phyloP scores from a whole-genome alignment of 805 yeast genomes.

The Kazachstania martiniae region DNA sequence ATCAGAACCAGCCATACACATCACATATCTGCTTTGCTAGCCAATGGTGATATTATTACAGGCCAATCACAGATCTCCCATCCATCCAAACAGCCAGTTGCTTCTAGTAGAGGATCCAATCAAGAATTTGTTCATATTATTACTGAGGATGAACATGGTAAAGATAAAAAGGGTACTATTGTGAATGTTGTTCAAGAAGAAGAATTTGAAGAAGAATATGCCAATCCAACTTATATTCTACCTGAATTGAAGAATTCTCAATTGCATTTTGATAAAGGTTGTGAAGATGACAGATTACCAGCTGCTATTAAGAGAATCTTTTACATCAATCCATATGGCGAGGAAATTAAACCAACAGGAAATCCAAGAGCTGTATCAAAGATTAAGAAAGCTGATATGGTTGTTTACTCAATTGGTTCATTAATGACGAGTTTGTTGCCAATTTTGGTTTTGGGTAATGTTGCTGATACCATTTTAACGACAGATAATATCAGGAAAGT shows the following conservation, averaged over 20 bases:
- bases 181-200: slow-evolving; percentile 18
- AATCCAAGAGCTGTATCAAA: slow-evolving; percentile 47
- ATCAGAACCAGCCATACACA: slow-evolving; percentile 76
- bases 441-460: slow-evolving; percentile 58
- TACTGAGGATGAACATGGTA: not conserved
- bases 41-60: slow-evolving; percentile 61
- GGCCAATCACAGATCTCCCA: slow-evolving; percentile 94
- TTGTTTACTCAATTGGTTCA: slow-evolving; percentile 78
- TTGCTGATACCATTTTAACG: slow-evolving; percentile 47
- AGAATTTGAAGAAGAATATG: slow-evolving; percentile 54
- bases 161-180: not conserved
- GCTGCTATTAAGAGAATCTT: slow-evolving; percentile 65
- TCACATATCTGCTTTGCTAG: slow-evolving; percentile 69
- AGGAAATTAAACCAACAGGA: slow-evolving; percentile 70
- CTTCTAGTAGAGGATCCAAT: slow-evolving; percentile 4
- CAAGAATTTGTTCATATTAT: slow-evolving; percentile 1
- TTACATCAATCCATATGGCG: slow-evolving; percentile 81
- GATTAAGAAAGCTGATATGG: slow-evolving; percentile 39
- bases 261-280: slow-evolving; percentile 55
- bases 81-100: slow-evolving; percentile 38
- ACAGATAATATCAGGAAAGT: slow-evolving; percentile 34
- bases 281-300: slow-evolving; percentile 31
- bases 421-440: slow-evolving; percentile 83
- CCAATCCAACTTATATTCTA: slow-evolving; percentile 35
- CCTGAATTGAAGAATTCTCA: slow-evolving; percentile 72